Evolutionary conservation across 169 alveolate genomes (phyloP), one percentile per base, ranked within the genome.

Genomic region (Plasmodium gonderi): DNA sequence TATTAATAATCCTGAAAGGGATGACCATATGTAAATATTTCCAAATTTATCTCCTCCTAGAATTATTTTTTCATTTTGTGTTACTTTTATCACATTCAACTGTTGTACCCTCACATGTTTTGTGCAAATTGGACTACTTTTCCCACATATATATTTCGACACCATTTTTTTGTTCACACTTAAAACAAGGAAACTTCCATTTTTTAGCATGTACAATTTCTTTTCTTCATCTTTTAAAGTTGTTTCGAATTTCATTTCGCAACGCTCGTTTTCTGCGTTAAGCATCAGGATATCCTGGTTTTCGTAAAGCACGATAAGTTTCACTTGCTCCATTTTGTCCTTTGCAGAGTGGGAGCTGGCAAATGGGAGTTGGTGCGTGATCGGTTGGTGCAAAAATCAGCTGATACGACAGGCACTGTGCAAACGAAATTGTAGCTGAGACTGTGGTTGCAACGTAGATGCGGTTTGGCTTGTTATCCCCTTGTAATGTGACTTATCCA

Each of bases 11-110:
- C 94, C 94, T 65, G 94, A 47, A 26, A 77, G 69, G 14, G 87
- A 20, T 4, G 90, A 77, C 94, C 94, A 90, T 26, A 90, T 42
- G 40, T 90, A 90, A 0, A 90, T 33, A 69, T 76, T 77, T 31
- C 94, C 94, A 14, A 40, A 69, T 90, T 90, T 78, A 51, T 90
- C 94, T 44, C 94, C 94, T 20, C 94, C 94, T 5, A 90, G 36
- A 77, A 90, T 77, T 31, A 90, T 42, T 67, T 65, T 90, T 67
- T 90, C 94, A 77, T 78, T 67, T 45, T 64, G 17, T 31, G 94
- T 77, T 12, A 90, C 49, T 79, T 51, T 78, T 36, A 90, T 64
- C 31, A 90, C 91, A 60, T 77, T 90, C 65, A 90, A 40, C 67
- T 90, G 60, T 20, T 90, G 60, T 20, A 79, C 91, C 20, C 94